Evolutionary conservation across 208 protist species (phyloP), one percentile per base, ranked within the genome.

Genomic region (Leptomonas seymouri): DNA sequence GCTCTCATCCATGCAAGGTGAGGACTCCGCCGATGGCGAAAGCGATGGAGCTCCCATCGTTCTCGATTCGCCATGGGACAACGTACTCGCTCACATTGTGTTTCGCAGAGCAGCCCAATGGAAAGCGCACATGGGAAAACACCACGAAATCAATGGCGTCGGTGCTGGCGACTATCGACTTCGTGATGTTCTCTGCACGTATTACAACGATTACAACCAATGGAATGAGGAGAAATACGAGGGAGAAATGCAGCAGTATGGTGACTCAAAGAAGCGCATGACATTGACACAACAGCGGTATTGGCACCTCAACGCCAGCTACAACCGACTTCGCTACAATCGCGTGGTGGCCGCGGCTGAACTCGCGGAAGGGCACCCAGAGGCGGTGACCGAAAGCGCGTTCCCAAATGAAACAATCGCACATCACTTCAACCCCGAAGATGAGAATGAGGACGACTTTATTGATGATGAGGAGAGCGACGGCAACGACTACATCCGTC

Each of bases 251-350:
- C 30, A 23, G 6, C n/a, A 16, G 15, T 63, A 64, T 55, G 61
- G 63, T 16, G 56, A 62, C 23, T 58, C 73, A 0, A 76, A 72
- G 25, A 69, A 66, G 27, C 73, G 66, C 28, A 48, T 53, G 0
- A 50, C 80, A 14, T 58, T 92, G 20, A 91, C 89, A 3, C 76
- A 87, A 18, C 73, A 88, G 53, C 83, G 87, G 9, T 96, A 96
- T 59, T 96, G 89, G 87, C 67, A 86, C 44, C 54, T 92, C 0
- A 86, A 91, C 64, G 89, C 87, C 1, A 76, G 87, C 20, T 96
- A 93, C 67, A 96, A 96, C 65, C 74, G 82, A 5, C 67, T 94
- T 16, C 89, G 91, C 5, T 96, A 94, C 78, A 96, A 96, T 67
- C 70, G 91, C 25, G 65, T 96, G 21, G 89, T 96, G 9, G 86